Base-by-base conservation (phyloP, 352 stramenopile species). In the Pythium sp. region DNA sequence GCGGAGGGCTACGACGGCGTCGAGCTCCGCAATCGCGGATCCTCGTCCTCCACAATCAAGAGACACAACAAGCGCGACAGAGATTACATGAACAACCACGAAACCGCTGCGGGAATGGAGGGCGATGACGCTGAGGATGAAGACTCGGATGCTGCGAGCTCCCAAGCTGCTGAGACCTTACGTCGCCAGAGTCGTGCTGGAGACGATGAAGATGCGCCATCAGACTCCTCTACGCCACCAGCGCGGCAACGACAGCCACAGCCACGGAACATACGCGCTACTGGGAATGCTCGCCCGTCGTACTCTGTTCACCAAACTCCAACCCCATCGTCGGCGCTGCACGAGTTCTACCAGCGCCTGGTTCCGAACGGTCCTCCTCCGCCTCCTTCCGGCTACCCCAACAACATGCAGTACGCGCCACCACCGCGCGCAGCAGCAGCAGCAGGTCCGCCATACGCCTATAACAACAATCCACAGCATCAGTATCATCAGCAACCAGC, bases 31-130 rank as follows among this genome's bases (percentile, higher is more conserved):
- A 32, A 58, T 18, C 22, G 24, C 36, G 54, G 54, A 30, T 26
- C 58, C 15, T 62, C 62, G 24, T 54, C 49, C 36, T 54, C 38
- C 14, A 64, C 36, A 7, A 32, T 30, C 14, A 53, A 56, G 41
- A 56, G 26, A n/a, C 2, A 28, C 11, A 11, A 43, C 11, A 64
- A 47, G 41, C 41, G 41, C 41, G 41, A 11, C 15, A 59, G 28
- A 36, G 28, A 41, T 5, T 41, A 41, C 26, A 15, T 12, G 18
- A 18, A 26, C 28, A 26, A 34, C 18, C 14, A 15, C 15, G 41
- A 47, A 47, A 15, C 15, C 41, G 41, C 41, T 47, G 15, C 41
- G 15, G 15, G 12, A 3, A 47, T n/a, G 41, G 41, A 47, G 5
- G 41, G n/a, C 12, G 38, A 46, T 12, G 38, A 20, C 34, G 34